phyloP scores from a whole-genome alignment of 768 basidiomycete species.

The Mycena rebaudengoi region DNA sequence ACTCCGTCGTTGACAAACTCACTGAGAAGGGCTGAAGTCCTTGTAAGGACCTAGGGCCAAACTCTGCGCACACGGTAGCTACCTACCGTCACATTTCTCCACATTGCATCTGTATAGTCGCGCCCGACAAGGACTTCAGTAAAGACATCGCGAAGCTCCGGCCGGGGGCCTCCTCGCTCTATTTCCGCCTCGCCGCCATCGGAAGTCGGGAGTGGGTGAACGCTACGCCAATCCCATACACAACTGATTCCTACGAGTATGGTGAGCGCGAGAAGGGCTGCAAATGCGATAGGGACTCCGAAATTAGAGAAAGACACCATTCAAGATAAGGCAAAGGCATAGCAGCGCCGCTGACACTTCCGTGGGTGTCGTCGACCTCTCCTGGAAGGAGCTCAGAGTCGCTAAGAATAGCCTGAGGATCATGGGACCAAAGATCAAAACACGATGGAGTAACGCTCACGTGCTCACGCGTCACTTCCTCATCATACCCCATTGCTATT shows the following conservation, averaged over 20 bases:
- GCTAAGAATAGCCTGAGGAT: no score
- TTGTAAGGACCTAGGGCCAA: not conserved
- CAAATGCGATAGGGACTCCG: not conserved
- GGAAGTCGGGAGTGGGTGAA: not conserved
- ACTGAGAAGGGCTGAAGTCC: not conserved
- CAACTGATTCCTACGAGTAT: not conserved
- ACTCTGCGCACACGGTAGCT: no score
- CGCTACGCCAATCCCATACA: constrained; percentile 1
- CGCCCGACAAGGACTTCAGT: not conserved
- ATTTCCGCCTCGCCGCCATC: not conserved
- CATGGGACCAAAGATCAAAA: no score
- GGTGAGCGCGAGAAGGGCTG: not conserved
- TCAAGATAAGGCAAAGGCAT: no score
- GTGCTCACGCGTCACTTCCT: not conserved
- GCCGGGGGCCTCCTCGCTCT: no score
- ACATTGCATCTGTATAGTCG: not conserved
- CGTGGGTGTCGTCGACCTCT: no score
- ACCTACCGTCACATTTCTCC: not conserved
- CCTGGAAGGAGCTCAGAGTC: no score
- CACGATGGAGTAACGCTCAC: no score
- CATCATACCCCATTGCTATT: not conserved
- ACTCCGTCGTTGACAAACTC: not conserved
- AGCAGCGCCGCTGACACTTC: no score
- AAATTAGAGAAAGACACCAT: constrained; percentile 3
- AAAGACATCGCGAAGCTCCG: not conserved